A percentile compares a stretch with the other conserved stretches of the same genome.
These are phyloP conservation scores for Suillus tomentosus DNA, from an alignment of 768 basidiomycete species.

Conservation along the genomic window DNA sequence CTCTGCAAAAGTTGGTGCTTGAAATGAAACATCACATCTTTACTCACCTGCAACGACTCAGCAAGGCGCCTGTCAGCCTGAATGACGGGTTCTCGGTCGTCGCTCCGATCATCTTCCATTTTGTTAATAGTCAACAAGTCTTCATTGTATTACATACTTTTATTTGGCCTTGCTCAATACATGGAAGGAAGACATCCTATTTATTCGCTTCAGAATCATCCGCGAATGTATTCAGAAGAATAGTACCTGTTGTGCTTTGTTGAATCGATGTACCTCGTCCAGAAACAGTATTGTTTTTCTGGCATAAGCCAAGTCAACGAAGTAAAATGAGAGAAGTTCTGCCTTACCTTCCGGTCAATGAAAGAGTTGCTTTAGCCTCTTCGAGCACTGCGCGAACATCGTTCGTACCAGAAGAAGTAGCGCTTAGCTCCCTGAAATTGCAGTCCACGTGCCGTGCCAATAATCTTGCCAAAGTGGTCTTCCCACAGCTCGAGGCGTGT, in stretches of 20 bases:
- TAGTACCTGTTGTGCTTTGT: conserved; percentile 64
- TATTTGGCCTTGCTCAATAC: conserved; percentile 75
- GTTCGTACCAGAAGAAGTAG: conserved; percentile 66
- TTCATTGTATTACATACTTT: conserved; percentile 42
- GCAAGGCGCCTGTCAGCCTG: conserved; percentile 69
- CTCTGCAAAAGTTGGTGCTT: conserved; percentile 44
- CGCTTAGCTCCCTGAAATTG: conserved; percentile 75
- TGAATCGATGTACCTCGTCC: conserved; percentile 85
- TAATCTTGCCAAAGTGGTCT: conserved; percentile 75
- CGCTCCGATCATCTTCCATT: conserved; percentile 66
- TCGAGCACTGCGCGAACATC: conserved; percentile 77
- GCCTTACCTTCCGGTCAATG: conserved; percentile 61
- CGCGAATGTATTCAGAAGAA: background rate
- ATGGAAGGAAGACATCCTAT: conserved; percentile 81
- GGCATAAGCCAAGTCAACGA: conserved; percentile 10
- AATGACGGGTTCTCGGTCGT: conserved; percentile 93
- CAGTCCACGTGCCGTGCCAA: conserved; percentile 61
- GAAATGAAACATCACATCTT: conserved; percentile 13
- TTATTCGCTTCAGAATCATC: conserved; percentile 18
- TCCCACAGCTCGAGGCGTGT: conserved; percentile 53
- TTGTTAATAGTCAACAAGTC: conserved; percentile 8
- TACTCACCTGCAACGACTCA: conserved; percentile 75
- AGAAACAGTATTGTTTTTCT: conserved; percentile 78
- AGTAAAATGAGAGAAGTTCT: background rate
- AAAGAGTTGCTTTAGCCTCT: conserved; percentile 68